Percentiles rank a stretch among this genome's conserved stretches.
phyloP scores from a whole-genome alignment of 2,329 filamentous ascomycete species.

The Penicillium sp. region DNA sequence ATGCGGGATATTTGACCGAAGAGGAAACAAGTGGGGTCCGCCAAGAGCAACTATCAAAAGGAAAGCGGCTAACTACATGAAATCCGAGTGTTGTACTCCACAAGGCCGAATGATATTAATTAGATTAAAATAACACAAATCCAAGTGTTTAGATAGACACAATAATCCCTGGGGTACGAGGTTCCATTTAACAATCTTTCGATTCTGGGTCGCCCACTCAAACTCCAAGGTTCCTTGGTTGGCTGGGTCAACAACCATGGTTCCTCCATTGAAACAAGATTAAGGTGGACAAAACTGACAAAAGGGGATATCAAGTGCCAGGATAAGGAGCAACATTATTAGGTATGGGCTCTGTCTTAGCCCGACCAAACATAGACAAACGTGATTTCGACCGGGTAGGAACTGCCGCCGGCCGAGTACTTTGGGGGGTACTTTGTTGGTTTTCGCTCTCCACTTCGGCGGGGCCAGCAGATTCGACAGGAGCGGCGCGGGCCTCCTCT shows the following conservation, averaged over 20 bases:
- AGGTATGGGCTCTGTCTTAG: slow-evolving; percentile 23
- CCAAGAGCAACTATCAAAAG: slow-evolving; percentile 2
- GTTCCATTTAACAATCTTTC: background rate
- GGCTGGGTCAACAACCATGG: background rate
- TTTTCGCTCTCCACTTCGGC: slow-evolving; percentile 12
- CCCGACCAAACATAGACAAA: slow-evolving; percentile 31
- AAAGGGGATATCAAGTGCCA: slow-evolving; percentile 30
- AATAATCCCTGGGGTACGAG: background rate
- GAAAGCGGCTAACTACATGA: slow-evolving; percentile 1
- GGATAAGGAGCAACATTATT: slow-evolving; percentile 37
- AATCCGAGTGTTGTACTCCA: background rate
- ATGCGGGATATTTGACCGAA: background rate
- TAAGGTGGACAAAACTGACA: background rate
- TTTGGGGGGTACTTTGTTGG: background rate
- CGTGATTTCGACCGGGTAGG: slow-evolving; percentile 35
- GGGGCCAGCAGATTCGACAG: slow-evolving; percentile 19
- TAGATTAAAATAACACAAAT: background rate
- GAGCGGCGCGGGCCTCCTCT: slow-evolving; percentile 34
- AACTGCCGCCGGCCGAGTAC: slow-evolving; percentile 13
- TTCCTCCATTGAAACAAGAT: background rate
- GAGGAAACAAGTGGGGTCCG: background rate
- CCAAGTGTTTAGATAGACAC: background rate
- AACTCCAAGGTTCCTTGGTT: background rate
- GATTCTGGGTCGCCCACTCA: slow-evolving; percentile 1
- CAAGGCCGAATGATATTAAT: background rate